phyloP scores from a whole-genome alignment of 305 asterid genomes.

The Solanum hybrid region DNA sequence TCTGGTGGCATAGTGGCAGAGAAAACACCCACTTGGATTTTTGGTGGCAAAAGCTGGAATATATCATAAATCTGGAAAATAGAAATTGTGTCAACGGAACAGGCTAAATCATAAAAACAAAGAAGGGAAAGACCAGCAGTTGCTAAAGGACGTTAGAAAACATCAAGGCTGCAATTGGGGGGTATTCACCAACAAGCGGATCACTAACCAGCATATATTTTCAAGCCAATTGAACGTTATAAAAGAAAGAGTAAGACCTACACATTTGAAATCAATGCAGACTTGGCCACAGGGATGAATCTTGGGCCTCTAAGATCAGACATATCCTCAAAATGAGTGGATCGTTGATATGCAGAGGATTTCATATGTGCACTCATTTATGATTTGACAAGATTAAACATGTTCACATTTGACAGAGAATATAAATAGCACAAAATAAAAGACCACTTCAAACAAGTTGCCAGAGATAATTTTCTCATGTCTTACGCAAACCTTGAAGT shows the following conservation, averaged over 20 bases:
- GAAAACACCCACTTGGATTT: slow-evolving; percentile 85
- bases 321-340: neutral
- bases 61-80: slow-evolving; percentile 61
- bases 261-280: neutral
- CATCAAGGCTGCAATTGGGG: neutral
- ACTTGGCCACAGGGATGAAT: neutral
- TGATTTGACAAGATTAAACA: neutral
- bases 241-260: neutral
- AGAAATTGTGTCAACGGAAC: neutral
- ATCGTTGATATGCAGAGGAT: neutral
- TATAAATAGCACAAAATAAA: neutral
- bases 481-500: neutral
- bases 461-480: neutral
- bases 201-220: neutral
- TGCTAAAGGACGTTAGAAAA: neutral
- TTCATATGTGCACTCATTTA: neutral
- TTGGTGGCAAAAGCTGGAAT: slow-evolving; percentile 81
- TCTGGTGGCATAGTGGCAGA: slow-evolving; percentile 95
- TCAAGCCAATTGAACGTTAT: neutral
- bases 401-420: neutral
- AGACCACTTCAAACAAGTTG: neutral
- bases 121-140: neutral
- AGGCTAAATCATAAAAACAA: neutral
- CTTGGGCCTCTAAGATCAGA: neutral
- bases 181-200: neutral